These are phyloP conservation scores for Hemerocallis citrina DNA, from an alignment of 106 monocot genomes.

Conservation along the genomic window DNA sequence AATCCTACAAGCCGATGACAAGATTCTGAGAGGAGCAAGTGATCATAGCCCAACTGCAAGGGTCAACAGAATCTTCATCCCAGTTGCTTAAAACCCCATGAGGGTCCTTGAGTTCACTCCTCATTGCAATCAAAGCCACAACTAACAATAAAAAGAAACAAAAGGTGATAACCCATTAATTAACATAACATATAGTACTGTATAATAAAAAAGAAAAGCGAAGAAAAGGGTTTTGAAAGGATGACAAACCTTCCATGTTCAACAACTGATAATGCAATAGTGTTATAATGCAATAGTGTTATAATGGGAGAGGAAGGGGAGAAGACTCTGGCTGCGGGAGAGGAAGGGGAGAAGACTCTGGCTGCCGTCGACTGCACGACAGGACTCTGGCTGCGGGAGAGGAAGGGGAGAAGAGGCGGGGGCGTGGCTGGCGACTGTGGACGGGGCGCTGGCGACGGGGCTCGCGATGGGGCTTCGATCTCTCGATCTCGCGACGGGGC, in stretches of 20 bases:
- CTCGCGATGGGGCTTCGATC: too few species aligned
- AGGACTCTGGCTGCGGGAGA: too few species aligned
- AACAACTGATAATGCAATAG: too few species aligned
- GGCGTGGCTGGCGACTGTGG: too few species aligned
- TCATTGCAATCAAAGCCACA: conserved; percentile 66
- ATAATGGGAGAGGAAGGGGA: too few species aligned
- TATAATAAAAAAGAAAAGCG: neutral
- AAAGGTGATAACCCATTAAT: neutral
- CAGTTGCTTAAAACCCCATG: conserved; percentile 84
- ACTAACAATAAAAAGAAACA: conserved; percentile 21
- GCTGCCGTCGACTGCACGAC: too few species aligned
- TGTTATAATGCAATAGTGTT: too few species aligned
- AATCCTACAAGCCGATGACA: conserved; percentile 65
- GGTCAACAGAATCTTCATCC: conserved; percentile 91
- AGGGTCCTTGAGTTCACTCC: conserved; percentile 54
- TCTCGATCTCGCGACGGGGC: too few species aligned
- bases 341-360: too few species aligned
- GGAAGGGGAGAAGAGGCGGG: too few species aligned
- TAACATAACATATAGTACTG: neutral
- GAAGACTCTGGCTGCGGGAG: too few species aligned
- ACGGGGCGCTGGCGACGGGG: too few species aligned
- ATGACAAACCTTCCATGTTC: conserved; percentile 44
- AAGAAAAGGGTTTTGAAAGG: neutral
- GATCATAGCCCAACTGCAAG: conserved; percentile 98
- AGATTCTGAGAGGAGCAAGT: conserved; percentile 85